Conservation (phyloP, 164 flowering plant species). For the Taxillus chinensis region DNA sequence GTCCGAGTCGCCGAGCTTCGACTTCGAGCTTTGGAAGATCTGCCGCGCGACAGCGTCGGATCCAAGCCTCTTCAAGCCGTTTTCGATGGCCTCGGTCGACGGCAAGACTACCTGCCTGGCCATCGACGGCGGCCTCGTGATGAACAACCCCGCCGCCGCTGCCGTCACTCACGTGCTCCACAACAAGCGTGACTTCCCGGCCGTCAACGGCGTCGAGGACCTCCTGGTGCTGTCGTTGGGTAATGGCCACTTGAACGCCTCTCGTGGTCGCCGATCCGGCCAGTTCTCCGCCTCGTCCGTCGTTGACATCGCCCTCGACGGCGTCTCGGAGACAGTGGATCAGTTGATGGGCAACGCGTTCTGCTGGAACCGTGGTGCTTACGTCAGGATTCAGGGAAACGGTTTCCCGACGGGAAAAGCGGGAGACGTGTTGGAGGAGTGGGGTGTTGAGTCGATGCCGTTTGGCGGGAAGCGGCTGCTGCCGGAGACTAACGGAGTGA, state of each 20-base stretch:
- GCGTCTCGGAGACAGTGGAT: constrained; percentile 85
- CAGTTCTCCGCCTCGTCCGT: constrained; percentile 36
- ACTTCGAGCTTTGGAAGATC: constrained; percentile 64
- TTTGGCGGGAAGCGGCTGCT: constrained; percentile 91
- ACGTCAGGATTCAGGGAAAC: constrained; percentile 78
- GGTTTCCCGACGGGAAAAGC: constrained; percentile 18
- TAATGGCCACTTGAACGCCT: constrained; percentile 6
- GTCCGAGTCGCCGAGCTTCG: constrained; percentile 45
- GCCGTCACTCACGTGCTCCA: constrained; percentile 25
- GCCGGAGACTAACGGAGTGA: constrained; percentile 75
- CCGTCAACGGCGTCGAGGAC: constrained; percentile 19
- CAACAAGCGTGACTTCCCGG: constrained; percentile 23
- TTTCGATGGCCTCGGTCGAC: constrained; percentile 15
- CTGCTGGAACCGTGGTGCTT: constrained; percentile 70
- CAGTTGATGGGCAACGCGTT: constrained; percentile 90
- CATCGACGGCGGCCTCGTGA: constrained; percentile 18
- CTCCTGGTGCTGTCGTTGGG: constrained; percentile 21
- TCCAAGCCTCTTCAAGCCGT: constrained; percentile 22
- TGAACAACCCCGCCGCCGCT: constrained; percentile 25
- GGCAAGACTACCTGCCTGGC: constrained; percentile 13
- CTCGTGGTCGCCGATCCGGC: constrained; percentile 1
- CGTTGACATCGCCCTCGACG: constrained; percentile 70
- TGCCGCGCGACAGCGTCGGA: constrained; percentile 61
- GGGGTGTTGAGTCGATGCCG: constrained; percentile 69
- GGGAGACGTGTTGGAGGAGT: constrained; percentile 50